phyloP scores from a whole-genome alignment of 768 basidiomycete genomes.

The Lepiota venenata region DNA sequence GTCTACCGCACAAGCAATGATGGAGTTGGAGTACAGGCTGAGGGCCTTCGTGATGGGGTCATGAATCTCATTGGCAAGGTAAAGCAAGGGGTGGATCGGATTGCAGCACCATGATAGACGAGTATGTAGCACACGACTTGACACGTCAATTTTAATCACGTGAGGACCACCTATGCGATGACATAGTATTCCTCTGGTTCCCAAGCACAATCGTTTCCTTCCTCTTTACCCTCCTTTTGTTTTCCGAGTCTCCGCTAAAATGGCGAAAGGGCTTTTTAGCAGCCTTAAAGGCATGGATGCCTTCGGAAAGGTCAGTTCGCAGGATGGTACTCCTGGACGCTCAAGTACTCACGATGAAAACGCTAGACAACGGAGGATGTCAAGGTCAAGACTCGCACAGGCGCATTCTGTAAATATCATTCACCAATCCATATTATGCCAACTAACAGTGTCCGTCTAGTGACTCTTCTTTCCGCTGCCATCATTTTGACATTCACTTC shows the following conservation, averaged over 20 bases:
- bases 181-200: constrained; percentile 1
- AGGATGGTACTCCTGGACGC: neutral
- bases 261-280: constrained; percentile 77
- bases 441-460: constrained; percentile 34
- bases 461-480: constrained; percentile 88
- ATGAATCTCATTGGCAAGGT: constrained; percentile 86
- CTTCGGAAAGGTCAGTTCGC: constrained; percentile 86
- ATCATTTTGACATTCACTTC: constrained; percentile 90
- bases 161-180: constrained; percentile 15
- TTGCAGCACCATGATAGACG: constrained; percentile 37
- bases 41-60: constrained; percentile 87
- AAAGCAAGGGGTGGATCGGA: constrained; percentile 77
- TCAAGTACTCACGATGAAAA: constrained; percentile 14
- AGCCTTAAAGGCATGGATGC: constrained; percentile 93
- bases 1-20: constrained; percentile 83
- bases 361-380: constrained; percentile 96
- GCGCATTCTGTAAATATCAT: constrained; percentile 71
- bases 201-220: constrained; percentile 13
- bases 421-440: constrained; percentile 5
- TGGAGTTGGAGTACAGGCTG: constrained; percentile 71
- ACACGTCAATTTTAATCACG: constrained; percentile 36
- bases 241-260: constrained; percentile 35
- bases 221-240: constrained; percentile 19
- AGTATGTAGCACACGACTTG: constrained; percentile 21
- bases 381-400: constrained; percentile 96